Evolutionary conservation across 1,139 yeast species (phyloP), one percentile per base, ranked within the genome.

Genomic region (Suhomyces taliae): DNA sequence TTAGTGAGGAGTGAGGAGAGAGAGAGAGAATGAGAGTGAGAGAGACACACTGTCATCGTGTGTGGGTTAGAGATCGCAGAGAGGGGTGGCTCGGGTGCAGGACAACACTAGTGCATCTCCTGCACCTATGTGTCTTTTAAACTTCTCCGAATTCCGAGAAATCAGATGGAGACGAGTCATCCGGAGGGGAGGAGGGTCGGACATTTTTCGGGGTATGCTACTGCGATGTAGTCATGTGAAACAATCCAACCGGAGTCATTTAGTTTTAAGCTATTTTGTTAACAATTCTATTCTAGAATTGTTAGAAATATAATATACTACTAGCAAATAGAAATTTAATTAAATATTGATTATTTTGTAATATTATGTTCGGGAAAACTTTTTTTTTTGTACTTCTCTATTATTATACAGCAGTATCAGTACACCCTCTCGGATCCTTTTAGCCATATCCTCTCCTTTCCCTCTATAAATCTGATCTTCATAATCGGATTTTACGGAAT

Each of bases 131-230:
- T 37, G 40, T 27, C 26, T 14, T 12, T 14, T 31, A 35, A 6
- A 34, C 5, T 24, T 19, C 40, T 37, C 45, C 40, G 41, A 37
- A 37, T 27, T 34, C 45, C 45, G 45, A 29, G 32, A 29, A 19
- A 29, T 29, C 32, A 29, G 32, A 29, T 29, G 40, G 38, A 42
- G 45, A 43, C 45, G 45, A 43, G 41, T 43, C 45, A 43, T 43
- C 45, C 40, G 40, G 40, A 27, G 40, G 36, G 40, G 36, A 14
- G 40, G 15, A 27, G 41, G 7, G 11, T 29, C 31, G 35, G 43
- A 29, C 32, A 29, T 9, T 9, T 9, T 29, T 29, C 32, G 32
- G 32, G 32, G 32, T 29, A 29, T 29, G 32, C n/a, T 29, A 11
- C 9, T 29, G 32, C 9, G 32, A 29, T 29, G 32, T 29, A 29